These are phyloP conservation scores for Kurtzmaniella fragi DNA, from an alignment of 805 yeast genomes.

Conservation along the genomic window DNA sequence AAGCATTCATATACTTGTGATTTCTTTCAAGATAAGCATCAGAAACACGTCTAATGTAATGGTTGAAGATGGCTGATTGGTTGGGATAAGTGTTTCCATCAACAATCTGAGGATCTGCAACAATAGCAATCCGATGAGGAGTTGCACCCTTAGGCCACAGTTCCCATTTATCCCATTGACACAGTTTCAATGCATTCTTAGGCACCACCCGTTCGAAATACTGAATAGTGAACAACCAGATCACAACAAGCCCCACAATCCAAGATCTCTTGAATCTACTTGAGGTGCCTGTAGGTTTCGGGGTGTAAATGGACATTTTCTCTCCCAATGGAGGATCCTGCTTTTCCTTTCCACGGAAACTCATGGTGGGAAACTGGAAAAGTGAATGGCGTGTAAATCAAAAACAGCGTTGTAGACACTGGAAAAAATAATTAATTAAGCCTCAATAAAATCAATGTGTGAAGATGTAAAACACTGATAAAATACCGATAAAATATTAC, in stretches of 20 bases:
- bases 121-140: conserved; percentile 49
- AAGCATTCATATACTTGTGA: conserved; percentile 51
- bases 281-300: not conserved
- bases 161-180: conserved; percentile 67
- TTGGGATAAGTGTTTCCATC: conserved; percentile 86
- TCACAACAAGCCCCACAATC: conserved; percentile 5
- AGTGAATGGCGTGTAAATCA: too few relatives aligned
- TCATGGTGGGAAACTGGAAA: conserved; percentile 13
- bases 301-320: not conserved
- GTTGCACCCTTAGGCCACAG: conserved; percentile 35
- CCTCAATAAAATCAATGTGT: too few relatives aligned
- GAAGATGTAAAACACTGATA: too few relatives aligned
- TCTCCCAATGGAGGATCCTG: not conserved
- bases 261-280: not conserved
- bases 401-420: too few relatives aligned
- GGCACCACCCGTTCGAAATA: conserved; percentile 28
- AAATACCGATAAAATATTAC: too few relatives aligned
- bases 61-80: conserved; percentile 46
- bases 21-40: conserved; percentile 82
- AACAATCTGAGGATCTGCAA: conserved; percentile 94
- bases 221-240: conserved; percentile 26
- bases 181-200: conserved; percentile 16
- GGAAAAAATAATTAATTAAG: too few relatives aligned
- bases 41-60: conserved; percentile 53
- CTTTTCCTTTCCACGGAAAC: conserved; percentile 17